Percentiles rank a stretch among this genome's conserved stretches.
Evolutionary conservation across 1,139 yeast genomes (phyloP).

Genomic region (Zygosaccharomyces pseudobailii): DNA sequence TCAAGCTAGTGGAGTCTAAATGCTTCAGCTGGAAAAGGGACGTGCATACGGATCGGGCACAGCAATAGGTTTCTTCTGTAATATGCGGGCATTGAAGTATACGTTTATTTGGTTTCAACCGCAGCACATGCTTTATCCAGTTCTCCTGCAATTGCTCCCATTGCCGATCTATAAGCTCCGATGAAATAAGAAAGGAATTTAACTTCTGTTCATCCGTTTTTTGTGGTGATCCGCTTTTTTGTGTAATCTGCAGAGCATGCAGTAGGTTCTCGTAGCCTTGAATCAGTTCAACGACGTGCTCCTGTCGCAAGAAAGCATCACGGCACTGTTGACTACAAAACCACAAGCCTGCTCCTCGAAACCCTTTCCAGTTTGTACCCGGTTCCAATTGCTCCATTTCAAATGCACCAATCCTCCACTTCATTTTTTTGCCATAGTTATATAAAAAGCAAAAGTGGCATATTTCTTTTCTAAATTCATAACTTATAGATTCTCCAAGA

Average conservation of each 20-base stretch:
- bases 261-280: conserved; percentile 30
- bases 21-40: conserved; percentile 22
- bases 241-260: conserved; percentile 28
- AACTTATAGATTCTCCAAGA: conserved; percentile 45
- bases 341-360: conserved; percentile 44
- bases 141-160: conserved; percentile 27
- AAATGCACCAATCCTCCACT: conserved; percentile 31
- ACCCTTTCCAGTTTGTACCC: conserved; percentile 16
- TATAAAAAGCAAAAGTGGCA: conserved; percentile 55
- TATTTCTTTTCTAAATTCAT: conserved; percentile 61
- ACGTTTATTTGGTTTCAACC: conserved; percentile 27
- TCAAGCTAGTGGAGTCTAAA: conserved; percentile 7
- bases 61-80: conserved; percentile 40
- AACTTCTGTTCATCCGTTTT: conserved; percentile 15
- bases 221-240: conserved; percentile 13
- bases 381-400: conserved; percentile 8
- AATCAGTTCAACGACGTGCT: conserved; percentile 31
- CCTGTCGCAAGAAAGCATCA: conserved; percentile 34
- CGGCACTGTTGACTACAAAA: conserved; percentile 52
- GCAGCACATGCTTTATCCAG: conserved; percentile 39
- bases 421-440: conserved; percentile 46
- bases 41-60: conserved; percentile 37
- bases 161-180: conserved; percentile 18
- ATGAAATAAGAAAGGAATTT: conserved; percentile 10
- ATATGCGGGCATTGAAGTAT: conserved; percentile 27